Conservation (phyloP, 176 grass and related monocot species). For the Aegilops tauschii region DNA sequence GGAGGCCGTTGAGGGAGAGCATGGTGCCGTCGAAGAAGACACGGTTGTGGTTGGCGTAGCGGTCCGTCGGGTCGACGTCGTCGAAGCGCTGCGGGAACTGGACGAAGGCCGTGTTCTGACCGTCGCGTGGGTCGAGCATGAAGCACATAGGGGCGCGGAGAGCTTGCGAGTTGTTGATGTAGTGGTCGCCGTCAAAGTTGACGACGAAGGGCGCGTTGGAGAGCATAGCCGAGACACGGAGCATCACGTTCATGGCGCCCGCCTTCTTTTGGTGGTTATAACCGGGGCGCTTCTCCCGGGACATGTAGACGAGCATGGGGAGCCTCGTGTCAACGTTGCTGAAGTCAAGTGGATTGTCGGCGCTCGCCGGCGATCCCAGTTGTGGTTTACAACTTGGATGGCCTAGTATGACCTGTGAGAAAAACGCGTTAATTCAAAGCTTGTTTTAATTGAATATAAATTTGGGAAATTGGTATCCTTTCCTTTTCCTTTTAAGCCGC, state of each 20-base stretch:
- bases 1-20: constrained; percentile 82
- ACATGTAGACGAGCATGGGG: constrained; percentile 45
- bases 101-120: constrained; percentile 66
- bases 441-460: background rate
- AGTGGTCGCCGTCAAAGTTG: constrained; percentile 56
- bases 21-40: constrained; percentile 98
- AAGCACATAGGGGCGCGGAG: constrained; percentile 35
- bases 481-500: too few species aligned
- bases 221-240: constrained; percentile 38
- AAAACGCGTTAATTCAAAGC: background rate
- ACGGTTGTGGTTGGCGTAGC: constrained; percentile 90
- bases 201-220: constrained; percentile 49
- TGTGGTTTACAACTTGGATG: constrained; percentile 19
- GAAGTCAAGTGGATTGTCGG: constrained; percentile 15
- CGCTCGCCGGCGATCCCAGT: background rate
- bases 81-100: constrained; percentile 94
- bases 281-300: constrained; percentile 30
- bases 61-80: constrained; percentile 76
- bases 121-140: constrained; percentile 43
- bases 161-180: constrained; percentile 37
- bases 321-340: constrained; percentile 36
- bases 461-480: background rate
- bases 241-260: constrained; percentile 49
- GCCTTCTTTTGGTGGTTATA: constrained; percentile 56
- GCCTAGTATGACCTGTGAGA: constrained; percentile 20